phyloP scores from a whole-genome alignment of 2,329 filamentous ascomycete genomes.

The Cercospora sesami region DNA sequence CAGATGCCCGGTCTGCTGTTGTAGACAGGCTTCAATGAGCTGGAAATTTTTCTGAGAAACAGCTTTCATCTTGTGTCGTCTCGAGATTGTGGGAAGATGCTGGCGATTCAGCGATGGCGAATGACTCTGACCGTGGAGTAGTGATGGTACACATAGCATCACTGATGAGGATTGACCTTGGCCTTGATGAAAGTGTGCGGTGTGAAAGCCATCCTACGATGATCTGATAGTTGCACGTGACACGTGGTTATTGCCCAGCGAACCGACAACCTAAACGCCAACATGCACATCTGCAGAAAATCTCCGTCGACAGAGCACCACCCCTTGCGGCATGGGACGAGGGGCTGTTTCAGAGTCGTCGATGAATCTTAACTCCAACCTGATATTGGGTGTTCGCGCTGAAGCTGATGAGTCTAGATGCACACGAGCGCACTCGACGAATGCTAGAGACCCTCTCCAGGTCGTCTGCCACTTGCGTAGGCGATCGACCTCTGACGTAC shows the following conservation, averaged over 20 bases:
- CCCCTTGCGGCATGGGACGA: background rate
- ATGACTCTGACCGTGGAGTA: background rate
- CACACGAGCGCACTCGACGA: conserved; percentile 8
- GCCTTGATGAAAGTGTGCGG: background rate
- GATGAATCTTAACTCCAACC: background rate
- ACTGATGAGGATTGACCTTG: background rate
- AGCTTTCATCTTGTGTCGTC: background rate
- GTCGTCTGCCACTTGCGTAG: conserved; percentile 22
- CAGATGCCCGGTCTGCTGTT: background rate
- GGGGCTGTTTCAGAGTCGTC: background rate
- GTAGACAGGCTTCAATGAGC: background rate
- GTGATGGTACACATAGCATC: background rate
- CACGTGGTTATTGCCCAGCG: background rate
- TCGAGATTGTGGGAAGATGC: background rate
- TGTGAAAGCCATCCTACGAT: background rate
- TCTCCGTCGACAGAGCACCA: background rate
- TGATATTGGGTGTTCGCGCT: background rate
- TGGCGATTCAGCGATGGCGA: background rate
- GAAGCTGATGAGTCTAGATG: conserved; percentile 16
- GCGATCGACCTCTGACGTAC: conserved; percentile 17
- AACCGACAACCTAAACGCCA: background rate
- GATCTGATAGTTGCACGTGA: background rate
- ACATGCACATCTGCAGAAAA: conserved; percentile 1
- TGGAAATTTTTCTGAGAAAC: background rate
- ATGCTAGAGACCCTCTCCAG: conserved; percentile 36